Evolutionary conservation across 805 yeast species (phyloP), one percentile per base, ranked within the genome.

Genomic region (Myxozyma monticola): DNA sequence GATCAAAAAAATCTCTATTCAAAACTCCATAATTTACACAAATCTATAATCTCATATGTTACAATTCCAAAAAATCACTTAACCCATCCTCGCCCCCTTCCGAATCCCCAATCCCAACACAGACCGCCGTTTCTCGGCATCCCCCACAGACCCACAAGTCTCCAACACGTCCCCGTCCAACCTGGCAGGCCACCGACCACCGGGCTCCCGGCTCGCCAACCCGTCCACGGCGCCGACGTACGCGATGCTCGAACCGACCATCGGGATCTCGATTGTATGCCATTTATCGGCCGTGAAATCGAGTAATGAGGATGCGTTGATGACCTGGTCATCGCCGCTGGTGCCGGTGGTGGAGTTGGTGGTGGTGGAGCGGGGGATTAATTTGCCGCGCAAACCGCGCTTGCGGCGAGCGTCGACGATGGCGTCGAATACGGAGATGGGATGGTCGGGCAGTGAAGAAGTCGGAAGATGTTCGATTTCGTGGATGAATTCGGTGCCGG

Each of bases 401-500:
- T 37, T 45, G 7, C 42, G 24, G 15, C 41, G 21, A 8, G 40
- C 48, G 18, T 37, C 45, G 26, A 28, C 31, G 14, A 37, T 33
- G 8, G 42, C 43, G 21, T 40, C 39, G 9, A 39, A 37, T 14
- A 28, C 12, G 14, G 31, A 14, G 14, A 20, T 22, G 20, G 12
- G 20, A 9, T 37, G 21, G 14, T 29, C 35, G 4, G 15, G 28
- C 14, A 20, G 25, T 14, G 6, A 6, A 14, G 10, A 8, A 38
- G 9, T 8, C 2, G 33, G 15, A 17, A 25, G 28, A 37, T 45
- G 30, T 26, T 37, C 55, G 17, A 42, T 45, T 10, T 45, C 59
- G 35, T 54, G 38, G 15, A 56, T 31, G 34, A 56, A 56, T 39
- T 56, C 60, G 6, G 39, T n/a, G n/a, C 60, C 52, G 9, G 56